These are phyloP conservation scores for Aspergillus sp. DNA, from an alignment of 2,329 filamentous ascomycete species.

Conservation along the genomic window DNA sequence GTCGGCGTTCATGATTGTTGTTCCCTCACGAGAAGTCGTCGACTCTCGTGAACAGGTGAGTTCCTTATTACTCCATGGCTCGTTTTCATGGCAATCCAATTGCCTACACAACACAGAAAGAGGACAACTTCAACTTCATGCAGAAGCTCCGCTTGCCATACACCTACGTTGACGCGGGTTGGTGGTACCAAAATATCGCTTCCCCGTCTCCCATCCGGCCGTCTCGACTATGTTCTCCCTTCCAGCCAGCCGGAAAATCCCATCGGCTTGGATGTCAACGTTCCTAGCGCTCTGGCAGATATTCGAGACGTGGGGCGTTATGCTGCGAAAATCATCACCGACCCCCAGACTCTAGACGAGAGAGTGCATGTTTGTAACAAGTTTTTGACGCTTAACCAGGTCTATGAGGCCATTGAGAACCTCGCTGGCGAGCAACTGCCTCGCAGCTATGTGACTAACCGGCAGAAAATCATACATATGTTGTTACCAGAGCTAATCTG, in stretches of 20 bases:
- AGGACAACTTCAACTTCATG: slow-evolving; percentile 44
- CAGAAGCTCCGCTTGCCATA: slow-evolving; percentile 44
- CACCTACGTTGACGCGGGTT: slow-evolving; percentile 53
- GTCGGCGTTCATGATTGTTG: slow-evolving; percentile 40
- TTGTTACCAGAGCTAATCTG: background rate
- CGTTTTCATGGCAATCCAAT: too few species aligned
- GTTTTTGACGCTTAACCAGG: slow-evolving; percentile 39
- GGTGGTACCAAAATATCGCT: slow-evolving; percentile 49
- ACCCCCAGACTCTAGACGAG: slow-evolving; percentile 50
- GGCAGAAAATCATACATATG: background rate
- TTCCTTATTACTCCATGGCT: too few species aligned
- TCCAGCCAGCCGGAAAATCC: too few species aligned
- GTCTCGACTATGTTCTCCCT: slow-evolving; percentile 34
- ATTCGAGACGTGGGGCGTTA: slow-evolving; percentile 49
- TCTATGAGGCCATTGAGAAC: slow-evolving; percentile 41
- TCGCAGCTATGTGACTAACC: background rate
- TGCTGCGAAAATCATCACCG: slow-evolving; percentile 48
- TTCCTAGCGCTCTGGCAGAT: slow-evolving; percentile 41
- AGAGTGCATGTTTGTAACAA: slow-evolving; percentile 42
- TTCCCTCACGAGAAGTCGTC: background rate
- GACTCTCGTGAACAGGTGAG: background rate
- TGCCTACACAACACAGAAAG: slow-evolving; percentile 36
- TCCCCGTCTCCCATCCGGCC: slow-evolving; percentile 26
- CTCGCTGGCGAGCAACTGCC: slow-evolving; percentile 41
- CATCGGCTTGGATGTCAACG: slow-evolving; percentile 33